These are phyloP conservation scores for Colletotrichum higginsianum DNA, from an alignment of 2,329 filamentous ascomycete genomes.

Conservation along the genomic window DNA sequence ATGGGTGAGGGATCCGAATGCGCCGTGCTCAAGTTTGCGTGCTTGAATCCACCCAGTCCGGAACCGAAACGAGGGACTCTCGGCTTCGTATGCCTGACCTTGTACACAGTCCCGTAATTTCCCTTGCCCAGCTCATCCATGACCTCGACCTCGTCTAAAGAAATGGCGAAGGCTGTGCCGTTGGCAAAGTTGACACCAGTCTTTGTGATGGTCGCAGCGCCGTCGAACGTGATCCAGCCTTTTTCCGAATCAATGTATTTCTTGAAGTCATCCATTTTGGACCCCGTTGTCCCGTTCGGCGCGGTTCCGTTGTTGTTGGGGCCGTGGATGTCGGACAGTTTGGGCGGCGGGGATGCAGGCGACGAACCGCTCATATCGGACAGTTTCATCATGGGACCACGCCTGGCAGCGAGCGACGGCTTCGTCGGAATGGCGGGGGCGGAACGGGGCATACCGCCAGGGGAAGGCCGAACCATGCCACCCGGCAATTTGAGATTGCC, in stretches of 20 bases:
- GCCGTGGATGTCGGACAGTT: slow-evolving; percentile 34
- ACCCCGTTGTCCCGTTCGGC: slow-evolving; percentile 58
- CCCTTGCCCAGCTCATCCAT: slow-evolving; percentile 95
- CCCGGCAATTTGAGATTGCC: slow-evolving; percentile 58
- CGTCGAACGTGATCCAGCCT: slow-evolving; percentile 92
- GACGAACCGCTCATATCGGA: slow-evolving; percentile 63
- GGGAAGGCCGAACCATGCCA: slow-evolving; percentile 61
- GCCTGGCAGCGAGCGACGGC: slow-evolving; percentile 76
- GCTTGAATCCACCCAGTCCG: slow-evolving; percentile 67
- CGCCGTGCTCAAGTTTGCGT: slow-evolving; percentile 54
- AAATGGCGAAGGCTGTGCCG: slow-evolving; percentile 92
- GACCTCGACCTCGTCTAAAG: slow-evolving; percentile 94
- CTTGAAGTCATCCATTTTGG: slow-evolving; percentile 72
- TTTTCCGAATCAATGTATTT: slow-evolving; percentile 94
- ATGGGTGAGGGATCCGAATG: slow-evolving; percentile 54
- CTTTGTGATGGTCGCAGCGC: slow-evolving; percentile 90
- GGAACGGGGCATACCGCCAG: slow-evolving; percentile 66
- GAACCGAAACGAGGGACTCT: slow-evolving; percentile 71
- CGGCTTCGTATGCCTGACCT: slow-evolving; percentile 86
- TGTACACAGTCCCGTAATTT: slow-evolving; percentile 98
- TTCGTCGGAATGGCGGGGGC: slow-evolving; percentile 65
- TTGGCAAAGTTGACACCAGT: slow-evolving; percentile 93
- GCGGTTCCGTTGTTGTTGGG: slow-evolving; percentile 36
- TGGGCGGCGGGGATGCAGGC: slow-evolving; percentile 56
- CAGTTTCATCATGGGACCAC: slow-evolving; percentile 73